Conservation (phyloP, 169 alveolate genomes). For the Eimeria sp. region DNA sequence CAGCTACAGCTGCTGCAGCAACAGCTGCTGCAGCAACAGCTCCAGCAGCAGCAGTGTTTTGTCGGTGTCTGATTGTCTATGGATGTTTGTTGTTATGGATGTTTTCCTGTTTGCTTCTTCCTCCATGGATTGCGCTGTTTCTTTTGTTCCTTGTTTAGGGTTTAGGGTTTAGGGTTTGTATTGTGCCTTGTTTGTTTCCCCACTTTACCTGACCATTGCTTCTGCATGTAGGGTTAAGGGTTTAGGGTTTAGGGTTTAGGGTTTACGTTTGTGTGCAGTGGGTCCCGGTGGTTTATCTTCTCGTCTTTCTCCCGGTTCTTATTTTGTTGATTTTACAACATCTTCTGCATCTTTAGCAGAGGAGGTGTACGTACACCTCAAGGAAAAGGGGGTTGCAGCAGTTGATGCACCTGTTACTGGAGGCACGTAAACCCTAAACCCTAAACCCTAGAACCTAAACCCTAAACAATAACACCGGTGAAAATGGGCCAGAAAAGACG, state of each 20-base stretch:
- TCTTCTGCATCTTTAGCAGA: constrained; percentile 90
- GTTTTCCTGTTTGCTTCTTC: too few species aligned
- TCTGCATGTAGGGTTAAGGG: too few species aligned
- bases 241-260: background rate
- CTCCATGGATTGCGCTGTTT: background rate
- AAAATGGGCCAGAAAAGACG: too few species aligned
- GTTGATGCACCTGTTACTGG: constrained; percentile 94
- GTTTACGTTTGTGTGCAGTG: constrained; percentile 36
- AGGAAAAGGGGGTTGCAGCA: constrained; percentile 76
- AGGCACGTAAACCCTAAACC: constrained; percentile 89
- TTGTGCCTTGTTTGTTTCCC: background rate
- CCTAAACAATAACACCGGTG: too few species aligned
- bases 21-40: background rate
- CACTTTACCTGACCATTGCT: too few species aligned
- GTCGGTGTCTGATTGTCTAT: too few species aligned
- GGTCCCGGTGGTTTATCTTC: constrained; percentile 87
- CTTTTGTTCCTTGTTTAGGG: background rate
- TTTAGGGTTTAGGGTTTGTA: background rate
- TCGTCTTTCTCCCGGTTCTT: constrained; percentile 87
- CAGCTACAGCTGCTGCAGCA: background rate
- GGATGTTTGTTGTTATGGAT: too few species aligned
- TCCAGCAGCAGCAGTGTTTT: background rate
- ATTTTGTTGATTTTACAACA: constrained; percentile 93
- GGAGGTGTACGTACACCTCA: constrained; percentile 85
- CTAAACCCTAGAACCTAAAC: background rate